phyloP scores from a whole-genome alignment of 2,329 filamentous ascomycete species.

The Colletotrichum sp. region DNA sequence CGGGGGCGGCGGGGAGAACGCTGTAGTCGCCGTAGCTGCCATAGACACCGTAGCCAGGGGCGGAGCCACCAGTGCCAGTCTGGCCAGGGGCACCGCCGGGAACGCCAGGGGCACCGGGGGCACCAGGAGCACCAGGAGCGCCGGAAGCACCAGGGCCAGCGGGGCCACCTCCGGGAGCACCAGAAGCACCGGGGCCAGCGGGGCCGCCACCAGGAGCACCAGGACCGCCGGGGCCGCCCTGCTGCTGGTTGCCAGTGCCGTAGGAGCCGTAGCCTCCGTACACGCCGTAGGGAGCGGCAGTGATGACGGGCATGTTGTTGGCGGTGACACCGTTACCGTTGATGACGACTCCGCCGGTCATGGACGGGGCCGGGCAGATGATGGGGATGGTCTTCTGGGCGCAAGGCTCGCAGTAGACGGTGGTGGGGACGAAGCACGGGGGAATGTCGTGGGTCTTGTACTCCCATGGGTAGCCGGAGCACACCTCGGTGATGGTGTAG shows the following conservation, averaged over 20 bases:
- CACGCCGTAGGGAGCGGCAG: conserved; percentile 3
- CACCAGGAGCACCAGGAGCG: not conserved
- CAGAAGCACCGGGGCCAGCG: not conserved
- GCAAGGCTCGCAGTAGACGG: conserved; percentile 38
- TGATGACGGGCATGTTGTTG: conserved; percentile 23
- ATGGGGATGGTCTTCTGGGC: conserved; percentile 35
- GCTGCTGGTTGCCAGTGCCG: not conserved
- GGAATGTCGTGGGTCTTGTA: conserved; percentile 35
- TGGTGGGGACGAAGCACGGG: conserved; percentile 42
- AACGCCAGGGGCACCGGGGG: not conserved
- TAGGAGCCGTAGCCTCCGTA: conserved; percentile 5
- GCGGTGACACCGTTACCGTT: conserved; percentile 41
- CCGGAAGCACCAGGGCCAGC: not conserved
- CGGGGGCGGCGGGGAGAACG: not conserved
- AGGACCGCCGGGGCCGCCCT: not conserved
- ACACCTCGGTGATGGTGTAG: conserved; percentile 44
- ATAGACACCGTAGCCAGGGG: not conserved
- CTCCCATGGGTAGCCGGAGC: conserved; percentile 31
- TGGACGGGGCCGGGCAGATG: conserved; percentile 39
- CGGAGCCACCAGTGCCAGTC: not conserved
- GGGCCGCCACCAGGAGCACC: not conserved
- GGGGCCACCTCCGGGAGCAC: not conserved
- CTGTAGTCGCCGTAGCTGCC: not conserved
- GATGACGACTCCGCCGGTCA: conserved; percentile 32
- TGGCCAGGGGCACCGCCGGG: not conserved